Percentiles rank a stretch among this genome's conserved stretches.
phyloP scores from a whole-genome alignment of 805 yeast species.

The Isabelozyma pseudorhagii region DNA sequence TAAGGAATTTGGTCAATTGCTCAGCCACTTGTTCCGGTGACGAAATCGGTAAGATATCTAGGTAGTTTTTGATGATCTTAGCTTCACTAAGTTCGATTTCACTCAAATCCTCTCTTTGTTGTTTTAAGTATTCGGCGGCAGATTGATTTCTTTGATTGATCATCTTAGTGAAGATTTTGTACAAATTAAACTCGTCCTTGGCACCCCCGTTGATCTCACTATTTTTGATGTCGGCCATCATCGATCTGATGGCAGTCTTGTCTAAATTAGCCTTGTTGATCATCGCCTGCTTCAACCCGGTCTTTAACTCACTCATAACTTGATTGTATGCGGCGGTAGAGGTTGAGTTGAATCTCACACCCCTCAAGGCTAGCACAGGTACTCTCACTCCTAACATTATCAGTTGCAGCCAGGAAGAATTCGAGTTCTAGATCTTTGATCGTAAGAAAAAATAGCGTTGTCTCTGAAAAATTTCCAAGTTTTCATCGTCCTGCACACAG shows the following conservation, averaged over 20 bases:
- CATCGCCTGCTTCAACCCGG: conserved; percentile 23
- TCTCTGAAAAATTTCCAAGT: not conserved
- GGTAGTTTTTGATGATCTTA: conserved; percentile 37
- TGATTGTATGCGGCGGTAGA: conserved; percentile 10
- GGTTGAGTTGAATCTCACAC: not conserved
- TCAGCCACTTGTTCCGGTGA: conserved; percentile 37
- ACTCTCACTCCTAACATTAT: not conserved
- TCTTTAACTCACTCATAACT: conserved; percentile 12
- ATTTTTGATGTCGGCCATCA: conserved; percentile 19
- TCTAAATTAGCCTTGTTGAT: conserved; percentile 14
- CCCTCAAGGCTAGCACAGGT: not conserved
- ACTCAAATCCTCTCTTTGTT: conserved; percentile 50
- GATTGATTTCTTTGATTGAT: conserved; percentile 50
- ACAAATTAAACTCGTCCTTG: conserved; percentile 17
- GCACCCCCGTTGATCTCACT: conserved; percentile 20
- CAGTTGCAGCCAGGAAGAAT: not conserved
- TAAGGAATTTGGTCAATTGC: conserved; percentile 24
- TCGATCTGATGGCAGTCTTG: conserved; percentile 20
- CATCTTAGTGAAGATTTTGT: conserved; percentile 28
- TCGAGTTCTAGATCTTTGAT: no score
- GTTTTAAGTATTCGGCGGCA: conserved; percentile 42
- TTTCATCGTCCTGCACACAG: not conserved
- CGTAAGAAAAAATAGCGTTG: no score
- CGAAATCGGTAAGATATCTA: conserved; percentile 45
- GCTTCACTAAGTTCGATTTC: conserved; percentile 50